Evolutionary conservation across 305 asterid genomes (phyloP).

Genomic region (Fraxinus ornus): DNA sequence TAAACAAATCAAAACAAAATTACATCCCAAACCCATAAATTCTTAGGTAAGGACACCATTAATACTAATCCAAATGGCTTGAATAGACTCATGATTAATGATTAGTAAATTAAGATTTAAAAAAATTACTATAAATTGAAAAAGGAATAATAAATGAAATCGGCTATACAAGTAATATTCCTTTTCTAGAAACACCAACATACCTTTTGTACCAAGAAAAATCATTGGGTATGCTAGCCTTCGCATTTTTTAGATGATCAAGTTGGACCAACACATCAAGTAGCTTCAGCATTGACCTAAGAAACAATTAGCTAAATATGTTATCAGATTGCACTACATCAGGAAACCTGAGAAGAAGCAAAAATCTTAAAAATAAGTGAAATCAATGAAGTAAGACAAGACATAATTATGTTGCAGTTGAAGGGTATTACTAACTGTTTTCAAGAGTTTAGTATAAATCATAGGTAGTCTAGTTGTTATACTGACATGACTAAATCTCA

Average conservation of each 20-base stretch:
- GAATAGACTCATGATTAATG: neutral
- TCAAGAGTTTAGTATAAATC: neutral
- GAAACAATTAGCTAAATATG: constrained; percentile 20
- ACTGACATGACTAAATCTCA: neutral
- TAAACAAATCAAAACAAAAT: neutral
- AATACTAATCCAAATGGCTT: neutral
- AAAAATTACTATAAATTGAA: neutral
- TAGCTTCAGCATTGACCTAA: constrained; percentile 94
- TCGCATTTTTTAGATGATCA: constrained; percentile 97
- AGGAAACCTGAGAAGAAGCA: constrained; percentile 3
- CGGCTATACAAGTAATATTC: neutral
- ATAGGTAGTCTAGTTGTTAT: neutral
- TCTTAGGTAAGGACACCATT: neutral
- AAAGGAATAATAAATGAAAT: neutral
- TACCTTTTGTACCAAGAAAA: constrained; percentile 99
- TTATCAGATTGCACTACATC: constrained; percentile 10
- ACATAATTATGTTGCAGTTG: neutral
- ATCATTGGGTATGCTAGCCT: constrained; percentile 98
- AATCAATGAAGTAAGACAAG: neutral
- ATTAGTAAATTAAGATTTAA: neutral
- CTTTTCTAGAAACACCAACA: constrained; percentile 12
- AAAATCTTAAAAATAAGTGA: neutral
- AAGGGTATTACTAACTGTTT: neutral
- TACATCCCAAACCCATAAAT: neutral
- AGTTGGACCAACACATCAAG: constrained; percentile 94